Base-by-base conservation (phyloP, 768 basidiomycete species). In the Roridomyces roridus region DNA sequence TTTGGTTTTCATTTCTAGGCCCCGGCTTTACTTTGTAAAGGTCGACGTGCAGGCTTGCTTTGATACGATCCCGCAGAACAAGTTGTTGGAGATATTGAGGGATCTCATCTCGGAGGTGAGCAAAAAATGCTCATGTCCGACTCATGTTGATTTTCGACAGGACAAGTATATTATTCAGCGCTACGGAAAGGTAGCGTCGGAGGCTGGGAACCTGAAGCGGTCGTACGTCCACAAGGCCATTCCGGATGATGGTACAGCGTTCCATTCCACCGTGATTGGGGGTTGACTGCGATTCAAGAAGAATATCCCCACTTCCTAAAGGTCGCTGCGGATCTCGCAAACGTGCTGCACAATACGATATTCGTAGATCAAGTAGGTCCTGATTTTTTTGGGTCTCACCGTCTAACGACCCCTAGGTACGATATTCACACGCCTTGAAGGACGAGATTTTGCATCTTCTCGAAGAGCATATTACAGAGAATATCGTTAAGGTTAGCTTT, bases 31-130 rank as follows among this genome's bases (percentile, higher is more conserved):
- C 72, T 96, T 99, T 65, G 96, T 95, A 46, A 99, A 99, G 71
- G 85, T 97, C 23, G 97, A 99, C 68, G 94, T 98, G 17, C 90
- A 90, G 58, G 89, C 96, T 7, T 97, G 95, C 64, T 99, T 98
- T 77, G 97, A 99, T 72, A 94, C 91, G 0, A 98, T 98, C 55
- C 87, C 94, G 29, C 97, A 98, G 70, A 79, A 83, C 8, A 95
- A 89, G 65, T 73, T 99, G 40, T 72, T 98, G 28, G 78, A 84
- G 35, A 92, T 99, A 34, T 71, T 98, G 24, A 79, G 82, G 10
- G 74, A 84, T 3, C 67, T 98, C 4, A 77, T 99, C 44, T 85
- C 87, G 0, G 86, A 92, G 76, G 93, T 89, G 24, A 41, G 29
- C 10, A 17, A 12, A 21, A 18, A 5, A n/a, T n/a, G n/a, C n/a